Base-by-base conservation (phyloP, 805 yeast species). In the Lipomyces lipofer region DNA sequence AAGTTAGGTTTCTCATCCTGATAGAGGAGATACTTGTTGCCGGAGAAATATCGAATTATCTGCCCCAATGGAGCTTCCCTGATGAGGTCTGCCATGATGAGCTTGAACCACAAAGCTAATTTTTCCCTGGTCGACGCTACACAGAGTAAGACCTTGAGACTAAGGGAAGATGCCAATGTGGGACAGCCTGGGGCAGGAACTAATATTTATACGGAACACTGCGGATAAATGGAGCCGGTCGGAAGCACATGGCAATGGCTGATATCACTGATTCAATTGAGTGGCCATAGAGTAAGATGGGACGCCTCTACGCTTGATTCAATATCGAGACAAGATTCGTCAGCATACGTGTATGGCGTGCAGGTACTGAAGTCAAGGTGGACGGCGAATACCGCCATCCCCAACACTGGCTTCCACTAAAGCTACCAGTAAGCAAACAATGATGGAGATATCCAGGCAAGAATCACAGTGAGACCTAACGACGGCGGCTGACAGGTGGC, bases 21-120 rank as follows among this genome's bases (percentile, higher is more conserved):
- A 21, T 43, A 47, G 4, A 15, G 25, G 12, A 47, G 19, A 44
- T 19, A 21, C 10, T 19, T 21, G 43, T 47, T 22, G 15, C 1
- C 6, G 3, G 50, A 17, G 15, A 47, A 21, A 39, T 28, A 47
- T 13, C 51, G 24, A 17, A 47, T 24, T 21, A 47, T 28, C 43
- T 43, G 51, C 25, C 51, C 51, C 25, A 47, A 22, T 27, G 47
- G 51, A 28, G 51, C 49, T 7, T 47, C 51, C 19, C 51, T 21
- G 32, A 45, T 19, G 47, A 45, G 27, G 30, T 45, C 45, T 12
- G 29, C 10, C 45, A 42, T 21, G 15, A 1, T 22, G 32, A 42
- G 12, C 7, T 36, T 17, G 8, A 36, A 24, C 13, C n/a, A 15
- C 40, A 36, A 36, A 15, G 22, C 39, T 35, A 17, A 8, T 17